Conservation (phyloP, 768 basidiomycete species). For the Udeniomyces megalosporus region DNA sequence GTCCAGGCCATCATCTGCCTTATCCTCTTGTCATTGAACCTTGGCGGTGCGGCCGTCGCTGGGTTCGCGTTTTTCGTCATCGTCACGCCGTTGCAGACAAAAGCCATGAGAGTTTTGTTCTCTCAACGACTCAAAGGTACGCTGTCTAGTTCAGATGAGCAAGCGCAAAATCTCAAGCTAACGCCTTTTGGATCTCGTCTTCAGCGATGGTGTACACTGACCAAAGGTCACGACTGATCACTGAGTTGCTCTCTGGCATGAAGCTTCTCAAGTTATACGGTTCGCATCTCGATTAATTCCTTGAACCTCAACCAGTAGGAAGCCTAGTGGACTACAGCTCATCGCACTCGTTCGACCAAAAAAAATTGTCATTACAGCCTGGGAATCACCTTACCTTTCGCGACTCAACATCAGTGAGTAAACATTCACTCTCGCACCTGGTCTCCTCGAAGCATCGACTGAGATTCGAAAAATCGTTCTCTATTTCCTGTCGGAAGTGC, state of each 20-base stretch:
- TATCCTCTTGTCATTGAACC: constrained; percentile 29
- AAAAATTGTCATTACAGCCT: not conserved
- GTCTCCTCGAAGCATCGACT: too few species aligned
- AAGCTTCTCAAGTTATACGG: constrained; percentile 13
- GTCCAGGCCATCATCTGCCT: constrained; percentile 8
- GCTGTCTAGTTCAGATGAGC: too few species aligned
- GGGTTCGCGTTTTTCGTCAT: constrained; percentile 12
- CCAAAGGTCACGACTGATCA: constrained; percentile 44
- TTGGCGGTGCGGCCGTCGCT: constrained; percentile 36
- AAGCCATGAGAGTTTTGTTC: constrained; percentile 9
- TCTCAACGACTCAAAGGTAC: not conserved
- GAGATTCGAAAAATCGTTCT: too few species aligned
- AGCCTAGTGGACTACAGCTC: too few species aligned
- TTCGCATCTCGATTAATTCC: not conserved
- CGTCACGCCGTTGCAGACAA: constrained; percentile 1
- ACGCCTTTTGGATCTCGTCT: too few species aligned
- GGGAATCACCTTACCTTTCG: constrained; percentile 11
- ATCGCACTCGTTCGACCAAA: not conserved
- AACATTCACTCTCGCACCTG: too few species aligned
- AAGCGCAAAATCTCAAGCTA: too few species aligned
- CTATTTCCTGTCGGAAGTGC: too few species aligned
- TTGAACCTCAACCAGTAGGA: too few species aligned
- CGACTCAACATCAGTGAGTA: constrained; percentile 6
- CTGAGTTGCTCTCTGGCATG: constrained; percentile 41
- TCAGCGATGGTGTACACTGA: constrained; percentile 47